Percentiles rank a stretch among this genome's conserved stretches.
Conservation (phyloP, 1,284 basidiomycete genomes). For the Apiotrichum siamense region DNA sequence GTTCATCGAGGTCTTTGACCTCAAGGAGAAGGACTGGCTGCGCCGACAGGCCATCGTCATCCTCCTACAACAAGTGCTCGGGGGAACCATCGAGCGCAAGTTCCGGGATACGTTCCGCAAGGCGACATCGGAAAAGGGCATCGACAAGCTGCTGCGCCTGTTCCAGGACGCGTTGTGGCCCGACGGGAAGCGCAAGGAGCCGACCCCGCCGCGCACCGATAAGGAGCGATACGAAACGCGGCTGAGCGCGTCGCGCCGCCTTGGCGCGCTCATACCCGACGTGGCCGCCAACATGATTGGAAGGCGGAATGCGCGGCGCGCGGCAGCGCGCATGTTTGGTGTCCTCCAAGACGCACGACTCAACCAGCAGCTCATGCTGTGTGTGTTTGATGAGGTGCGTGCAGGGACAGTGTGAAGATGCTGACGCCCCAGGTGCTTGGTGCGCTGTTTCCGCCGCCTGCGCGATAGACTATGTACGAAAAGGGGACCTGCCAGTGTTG, state of each 20-base stretch:
- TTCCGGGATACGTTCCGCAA: conserved; percentile 67
- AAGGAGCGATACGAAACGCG: conserved; percentile 73
- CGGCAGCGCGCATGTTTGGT: conserved; percentile 82
- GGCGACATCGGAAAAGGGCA: conserved; percentile 57
- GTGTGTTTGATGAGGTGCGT: conserved; percentile 74
- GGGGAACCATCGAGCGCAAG: conserved; percentile 86
- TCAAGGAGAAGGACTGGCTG: conserved; percentile 93
- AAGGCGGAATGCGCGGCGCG: conserved; percentile 81
- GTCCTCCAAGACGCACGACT: conserved; percentile 85
- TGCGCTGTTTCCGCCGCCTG: conserved; percentile 3
- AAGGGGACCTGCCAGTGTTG: too few relatives aligned
- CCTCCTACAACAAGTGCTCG: conserved; percentile 89
- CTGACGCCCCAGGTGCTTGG: not conserved
- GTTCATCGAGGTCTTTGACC: conserved; percentile 83
- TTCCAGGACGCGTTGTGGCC: conserved; percentile 78
- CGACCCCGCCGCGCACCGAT: conserved; percentile 60
- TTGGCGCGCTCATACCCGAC: conserved; percentile 76
- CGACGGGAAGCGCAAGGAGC: conserved; percentile 62
- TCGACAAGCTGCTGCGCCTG: conserved; percentile 60
- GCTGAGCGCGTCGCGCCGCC: conserved; percentile 77
- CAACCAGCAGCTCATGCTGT: conserved; percentile 86
- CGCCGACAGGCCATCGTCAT: conserved; percentile 93
- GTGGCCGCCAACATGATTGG: conserved; percentile 95
- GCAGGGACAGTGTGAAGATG: not conserved
- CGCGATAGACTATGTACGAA: too few relatives aligned